Base-by-base conservation (phyloP, 192 early-diverging fungal species). In the Rhizoclosmatium globosum region DNA sequence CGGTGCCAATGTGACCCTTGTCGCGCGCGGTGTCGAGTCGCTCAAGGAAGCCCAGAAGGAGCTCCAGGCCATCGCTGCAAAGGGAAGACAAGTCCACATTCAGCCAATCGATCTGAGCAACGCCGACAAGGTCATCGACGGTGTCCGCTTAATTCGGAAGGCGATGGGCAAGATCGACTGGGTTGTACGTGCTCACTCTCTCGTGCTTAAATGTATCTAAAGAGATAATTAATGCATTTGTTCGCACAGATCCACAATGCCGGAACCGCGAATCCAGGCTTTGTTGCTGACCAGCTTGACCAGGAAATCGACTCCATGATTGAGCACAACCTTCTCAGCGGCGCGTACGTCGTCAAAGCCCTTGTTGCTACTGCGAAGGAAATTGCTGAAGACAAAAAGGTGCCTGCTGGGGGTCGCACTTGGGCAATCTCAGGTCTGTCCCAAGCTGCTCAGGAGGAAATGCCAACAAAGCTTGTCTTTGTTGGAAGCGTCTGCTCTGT, bases 1-100 rank as follows among this genome's bases (percentile, higher is more conserved):
- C 43, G 87, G 87, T 9, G 84, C 87, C 19, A 77, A 83, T 64
- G 83, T 88, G 56, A 88, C 87, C 44, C 68, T 88, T 23, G 78
- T 85, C 21, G 87, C 87, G 4, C 83, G 87, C 53, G 80, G 81
- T 38, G 38, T 81, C 45, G 74, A 78, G 41, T 45, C 72, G 17
- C 72, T 74, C 59, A 47, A 43, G 15, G 46, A 31, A 17, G 72
- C 72, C 17, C 17, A 57, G 50, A 43, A 11, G 23, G 70, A 74
- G 44, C 43, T 74, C 44, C 9, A 39, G 19, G 60, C 38, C 2
- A 42, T 60, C 41, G 23, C 23, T 15, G 44, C 31, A 17, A 31
- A 9, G 17, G 44, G 21, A 19, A 0, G 66, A 19, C 62, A 31
- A 23, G 44, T 74, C 7, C 59, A 43, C 38, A 13, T 48, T 17